Evolutionary conservation across 2,329 filamentous ascomycete species (phyloP), one percentile per base, ranked within the genome.

Genomic region (Venturia nashicola): DNA sequence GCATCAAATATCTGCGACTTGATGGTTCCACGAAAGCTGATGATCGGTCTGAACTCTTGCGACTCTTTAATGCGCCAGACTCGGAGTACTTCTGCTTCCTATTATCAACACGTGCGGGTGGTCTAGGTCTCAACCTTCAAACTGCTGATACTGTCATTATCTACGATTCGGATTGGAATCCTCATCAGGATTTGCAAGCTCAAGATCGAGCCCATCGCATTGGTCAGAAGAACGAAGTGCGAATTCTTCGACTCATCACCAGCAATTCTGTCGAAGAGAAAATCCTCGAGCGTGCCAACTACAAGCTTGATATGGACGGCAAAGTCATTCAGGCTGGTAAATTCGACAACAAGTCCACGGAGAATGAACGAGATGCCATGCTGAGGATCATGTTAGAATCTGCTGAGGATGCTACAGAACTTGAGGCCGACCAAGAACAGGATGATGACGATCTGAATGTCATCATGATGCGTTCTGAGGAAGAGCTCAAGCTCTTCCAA

Each of bases 181-280:
- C 94, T 73, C 93, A 97, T 74, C 94, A 99, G 76, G 94, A 99
- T 89, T 80, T 99, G 76, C 94, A 99, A 76, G 94, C 94, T 16
- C 94, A 99, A 74, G 94, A 99, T 88, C 94, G 94, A 87, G 94
- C 94, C 59, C 94, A 99, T 86, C 93, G 94, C 88, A 99, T 99
- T 69, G 94, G 94, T 67, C 94, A 99, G 76, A 99, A 99, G 86
- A 99, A 99, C 71, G 94, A 99, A 76, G 94, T 99, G 64, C 89
- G 94, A 70, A 99, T 99, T 74, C 79, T 99, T 66, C 88, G 94
- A 76, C 82, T 99, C 55, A 97, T 99, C 75, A 97, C 89, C 68
- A 95, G 91, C 11, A 96, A 96, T 71, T 97, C 94, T 0, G 92
- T 99, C 2, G 94, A 99, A 76, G 94, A 99, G 77, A 97, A 97